Evolutionary conservation across 179 eudicot species (phyloP).

Genomic region (Beta lomatogona): DNA sequence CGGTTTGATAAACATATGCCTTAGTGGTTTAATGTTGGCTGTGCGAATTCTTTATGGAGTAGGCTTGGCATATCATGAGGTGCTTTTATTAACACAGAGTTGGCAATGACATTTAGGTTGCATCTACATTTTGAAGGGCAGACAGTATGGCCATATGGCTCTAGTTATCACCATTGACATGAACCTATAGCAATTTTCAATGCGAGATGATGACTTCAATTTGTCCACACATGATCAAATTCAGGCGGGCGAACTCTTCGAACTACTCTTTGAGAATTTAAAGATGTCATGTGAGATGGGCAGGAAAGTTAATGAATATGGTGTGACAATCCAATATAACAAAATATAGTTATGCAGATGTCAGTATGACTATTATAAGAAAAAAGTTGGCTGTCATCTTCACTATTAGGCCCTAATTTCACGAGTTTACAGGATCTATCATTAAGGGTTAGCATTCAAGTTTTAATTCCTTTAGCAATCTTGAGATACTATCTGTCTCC

Average conservation of each 20-base stretch:
- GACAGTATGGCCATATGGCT: not conserved
- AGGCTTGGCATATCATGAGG: not conserved
- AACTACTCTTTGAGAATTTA: not conserved
- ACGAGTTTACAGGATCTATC: not conserved
- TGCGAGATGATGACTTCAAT: not conserved
- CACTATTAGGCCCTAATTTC: not conserved
- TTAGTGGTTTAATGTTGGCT: not conserved
- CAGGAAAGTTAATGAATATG: not conserved
- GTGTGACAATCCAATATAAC: not conserved
- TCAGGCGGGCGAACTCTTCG: not conserved
- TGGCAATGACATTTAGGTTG: not conserved
- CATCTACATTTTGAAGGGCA: not conserved
- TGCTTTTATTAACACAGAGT: not conserved
- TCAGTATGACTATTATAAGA: not conserved
- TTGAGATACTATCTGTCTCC: too few relatives aligned
- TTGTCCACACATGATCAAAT: not conserved
- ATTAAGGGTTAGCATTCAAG: not conserved
- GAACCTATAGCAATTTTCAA: not conserved
- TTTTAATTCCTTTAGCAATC: too few relatives aligned
- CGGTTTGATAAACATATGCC: not conserved
- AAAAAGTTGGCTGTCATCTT: not conserved
- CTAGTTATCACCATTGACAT: not conserved
- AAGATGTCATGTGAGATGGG: not conserved
- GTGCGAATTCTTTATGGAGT: not conserved
- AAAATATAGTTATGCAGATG: not conserved